Percentiles rank a stretch among this genome's conserved stretches.
These are phyloP conservation scores for Paracamarosporium sp. DNA, from an alignment of 2,329 filamentous ascomycete genomes.

Conservation along the genomic window DNA sequence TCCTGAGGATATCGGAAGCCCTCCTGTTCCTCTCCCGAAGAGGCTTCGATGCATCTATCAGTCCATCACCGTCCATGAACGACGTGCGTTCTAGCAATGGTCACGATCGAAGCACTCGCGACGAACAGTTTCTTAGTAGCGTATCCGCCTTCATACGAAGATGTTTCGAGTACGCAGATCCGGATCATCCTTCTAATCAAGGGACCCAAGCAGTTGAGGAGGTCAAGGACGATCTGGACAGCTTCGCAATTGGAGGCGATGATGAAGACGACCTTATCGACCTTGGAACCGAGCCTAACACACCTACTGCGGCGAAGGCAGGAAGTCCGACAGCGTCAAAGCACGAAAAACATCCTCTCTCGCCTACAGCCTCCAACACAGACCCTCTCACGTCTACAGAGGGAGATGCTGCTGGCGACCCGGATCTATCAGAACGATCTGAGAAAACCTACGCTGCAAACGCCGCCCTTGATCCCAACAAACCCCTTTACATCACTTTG, in stretches of 20 bases:
- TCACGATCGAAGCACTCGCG: constrained; percentile 62
- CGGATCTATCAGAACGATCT: constrained; percentile 37
- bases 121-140: constrained; percentile 89
- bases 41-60: constrained; percentile 78
- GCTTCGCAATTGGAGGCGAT: constrained; percentile 76
- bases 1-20: constrained; percentile 91
- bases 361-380: constrained; percentile 25
- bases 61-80: constrained; percentile 66
- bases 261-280: constrained; percentile 71
- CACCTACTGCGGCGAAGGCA: constrained; percentile 35
- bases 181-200: constrained; percentile 73
- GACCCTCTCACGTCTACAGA: constrained; percentile 34
- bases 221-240: constrained; percentile 49
- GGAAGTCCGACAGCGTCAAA: constrained; percentile 22
- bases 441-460: constrained; percentile 79
- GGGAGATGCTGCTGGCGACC: constrained; percentile 31
- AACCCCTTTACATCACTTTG: constrained; percentile 92
- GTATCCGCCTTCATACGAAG: constrained; percentile 95
- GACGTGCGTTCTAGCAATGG: constrained; percentile 53
- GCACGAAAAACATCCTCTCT: constrained; percentile 20
- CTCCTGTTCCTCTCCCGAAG: constrained; percentile 89
- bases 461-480: constrained; percentile 86
- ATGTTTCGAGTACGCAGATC: constrained; percentile 98
- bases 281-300: constrained; percentile 53
- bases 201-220: constrained; percentile 41